Percentiles rank a stretch among this genome's conserved stretches.
phyloP scores from a whole-genome alignment of 2,329 filamentous ascomycete genomes.

The Plenodomus lindquistii region DNA sequence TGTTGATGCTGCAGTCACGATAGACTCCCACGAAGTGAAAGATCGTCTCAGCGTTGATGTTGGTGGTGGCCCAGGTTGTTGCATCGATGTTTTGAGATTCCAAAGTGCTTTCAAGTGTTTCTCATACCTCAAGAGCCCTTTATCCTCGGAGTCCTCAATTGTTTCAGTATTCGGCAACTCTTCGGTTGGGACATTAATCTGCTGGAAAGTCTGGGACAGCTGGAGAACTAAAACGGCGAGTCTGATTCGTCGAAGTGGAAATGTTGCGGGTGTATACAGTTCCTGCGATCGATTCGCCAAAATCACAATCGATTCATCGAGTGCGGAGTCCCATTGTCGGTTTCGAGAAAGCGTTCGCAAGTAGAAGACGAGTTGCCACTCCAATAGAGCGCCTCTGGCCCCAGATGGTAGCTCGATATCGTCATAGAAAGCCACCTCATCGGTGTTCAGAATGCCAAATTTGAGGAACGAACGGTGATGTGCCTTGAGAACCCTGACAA shows the following conservation, averaged over 20 bases:
- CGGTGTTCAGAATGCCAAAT: constrained; percentile 51
- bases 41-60: constrained; percentile 30
- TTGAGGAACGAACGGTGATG: constrained; percentile 59
- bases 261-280: constrained; percentile 31
- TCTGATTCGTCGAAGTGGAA: constrained; percentile 40
- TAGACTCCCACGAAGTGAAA: constrained; percentile 44
- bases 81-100: constrained; percentile 50
- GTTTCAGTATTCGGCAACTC: constrained; percentile 35
- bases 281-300: constrained; percentile 28
- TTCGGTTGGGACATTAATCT: constrained; percentile 43
- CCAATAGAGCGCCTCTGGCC: constrained; percentile 46
- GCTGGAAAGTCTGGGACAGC: constrained; percentile 61
- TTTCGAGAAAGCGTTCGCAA: constrained; percentile 34
- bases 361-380: constrained; percentile 47
- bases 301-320: constrained; percentile 28
- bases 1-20: constrained; percentile 37
- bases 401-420: constrained; percentile 28
- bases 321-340: constrained; percentile 31
- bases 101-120: constrained; percentile 43
- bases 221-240: constrained; percentile 31
- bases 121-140: constrained; percentile 35
- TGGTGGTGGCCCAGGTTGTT: constrained; percentile 31
- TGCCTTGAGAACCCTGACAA: constrained; percentile 63
- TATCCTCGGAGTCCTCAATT: constrained; percentile 30
- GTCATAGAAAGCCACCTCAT: constrained; percentile 53